Evolutionary conservation across 352 stramenopile genomes (phyloP).

Genomic region (Saprolegnia diclina): DNA sequence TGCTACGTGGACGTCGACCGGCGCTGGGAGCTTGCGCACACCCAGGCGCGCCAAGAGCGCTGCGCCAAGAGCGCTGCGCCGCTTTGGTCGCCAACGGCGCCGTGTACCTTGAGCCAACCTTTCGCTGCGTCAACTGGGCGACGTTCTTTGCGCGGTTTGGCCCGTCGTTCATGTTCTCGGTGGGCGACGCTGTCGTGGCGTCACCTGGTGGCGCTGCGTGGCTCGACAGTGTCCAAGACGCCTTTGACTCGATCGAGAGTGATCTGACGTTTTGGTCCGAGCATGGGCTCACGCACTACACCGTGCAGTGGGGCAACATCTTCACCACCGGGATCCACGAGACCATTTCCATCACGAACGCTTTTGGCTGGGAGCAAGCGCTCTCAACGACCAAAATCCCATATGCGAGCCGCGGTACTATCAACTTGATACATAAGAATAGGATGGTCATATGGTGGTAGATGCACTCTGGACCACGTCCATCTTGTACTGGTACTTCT

Average conservation of each 20-base stretch:
- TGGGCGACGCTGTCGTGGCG: not conserved
- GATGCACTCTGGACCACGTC: not conserved
- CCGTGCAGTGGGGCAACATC: conserved; percentile 9
- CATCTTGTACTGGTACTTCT: not conserved
- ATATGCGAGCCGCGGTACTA: conserved; percentile 1
- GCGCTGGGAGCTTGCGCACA: conserved; percentile 8
- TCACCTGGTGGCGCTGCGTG: not conserved
- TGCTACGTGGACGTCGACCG: conserved; percentile 16
- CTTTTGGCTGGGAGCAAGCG: not conserved
- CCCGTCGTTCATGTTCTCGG: not conserved
- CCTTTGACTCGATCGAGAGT: not conserved
- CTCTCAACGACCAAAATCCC: not conserved
- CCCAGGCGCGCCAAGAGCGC: not conserved
- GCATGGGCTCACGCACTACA: not conserved
- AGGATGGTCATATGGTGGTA: not conserved
- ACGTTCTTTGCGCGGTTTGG: not conserved
- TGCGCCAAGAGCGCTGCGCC: not conserved
- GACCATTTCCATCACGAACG: not conserved
- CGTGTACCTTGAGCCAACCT: not conserved
- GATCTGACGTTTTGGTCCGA: not conserved
- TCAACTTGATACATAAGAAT: not conserved
- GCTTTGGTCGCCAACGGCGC: not conserved
- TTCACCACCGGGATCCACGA: not conserved
- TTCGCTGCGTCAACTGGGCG: not conserved
- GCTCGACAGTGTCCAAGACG: not conserved